Evolutionary conservation across 805 yeast species (phyloP), one percentile per base, ranked within the genome.

Genomic region (Kluyveromyces dobzhanskii): DNA sequence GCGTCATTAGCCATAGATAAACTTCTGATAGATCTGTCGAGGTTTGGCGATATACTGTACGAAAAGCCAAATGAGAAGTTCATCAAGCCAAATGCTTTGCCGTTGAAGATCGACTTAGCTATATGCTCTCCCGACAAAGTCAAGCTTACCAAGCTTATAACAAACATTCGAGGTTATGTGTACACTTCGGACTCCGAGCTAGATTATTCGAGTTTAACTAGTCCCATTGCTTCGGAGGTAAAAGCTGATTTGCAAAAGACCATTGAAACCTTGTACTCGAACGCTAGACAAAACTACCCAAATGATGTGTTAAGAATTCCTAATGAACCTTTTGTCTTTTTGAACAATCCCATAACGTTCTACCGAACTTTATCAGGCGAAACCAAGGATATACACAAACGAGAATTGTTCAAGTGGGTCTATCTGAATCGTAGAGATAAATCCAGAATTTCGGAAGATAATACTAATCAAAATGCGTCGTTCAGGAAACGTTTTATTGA

Each of bases 41-140:
- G 21, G 29, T 34, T 17, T 25, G 37, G 37, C 3, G 37, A 26
- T 7, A 19, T 34, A 4, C 14, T 34, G 30, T 34, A 34, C 13
- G 37, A 24, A 11, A 24, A 26, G 37, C 19, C 37, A 8, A 34
- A 34, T 17, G 30, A 34, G 30, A 34, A 34, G 30, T 34, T 34
- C 19, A 17, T 34, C 9, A 21, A 24, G 18, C 19, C 19, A 13
- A 11, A 29, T 6, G 14, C 21, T 11, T 10, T 34, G 14, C 29
- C 30, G 18, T 26, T 26, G 16, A 34, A 34, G 30, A 11, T 34
- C 13, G 37, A 34, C n/a, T 12, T 34, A 12, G 37, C 37, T 8
- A 16, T 34, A n/a, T 12, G 13, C 13, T 34, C 37, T 3, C 37
- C 30, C 12, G 21, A 24, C 14, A 7, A 18, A 14, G 37, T 34